Base-by-base conservation (phyloP, 2,329 filamentous ascomycete species). In the Phyllachora maydis region DNA sequence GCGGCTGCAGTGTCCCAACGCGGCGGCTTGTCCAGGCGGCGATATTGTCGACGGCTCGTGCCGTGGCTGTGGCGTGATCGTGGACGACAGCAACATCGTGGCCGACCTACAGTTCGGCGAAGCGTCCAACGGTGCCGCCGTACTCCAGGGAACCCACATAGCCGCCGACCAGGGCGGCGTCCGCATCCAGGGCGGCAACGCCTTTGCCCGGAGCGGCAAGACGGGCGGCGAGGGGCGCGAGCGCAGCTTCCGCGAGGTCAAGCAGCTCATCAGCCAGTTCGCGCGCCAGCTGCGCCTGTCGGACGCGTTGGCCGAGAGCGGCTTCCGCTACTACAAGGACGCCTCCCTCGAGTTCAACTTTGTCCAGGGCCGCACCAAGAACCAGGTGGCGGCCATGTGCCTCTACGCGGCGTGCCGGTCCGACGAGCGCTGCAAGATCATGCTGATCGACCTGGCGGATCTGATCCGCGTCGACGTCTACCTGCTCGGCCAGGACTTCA, bases 401-500 rank as follows among this genome's bases (percentile, higher is more conserved):
- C 59, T 98, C 15, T 98, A 95, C 36, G 74, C 79, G 26, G 81
- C 81, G 9, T 91, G 81, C 40, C 70, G 88, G 30, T 70, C 88
- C 30, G 67, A 74, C 25, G 68, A 78, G 30, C 65, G 67, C 20
- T 91, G 88, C 41, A 76, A 73, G 19, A 61, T 88, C 34, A 83
- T 98, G 74, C 61, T 98, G 20, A 95, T 98, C 43, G 88, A 98
- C 43, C 69, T 98, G 41, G 79, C 88, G 8, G 88, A 98, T 42
- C 60, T 85, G 29, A 53, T 59, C 26, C 63, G 65, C 52, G 67
- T 88, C 41, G 92, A 93, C 35, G 85, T 98, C 13, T 98, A 91
- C 50, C 74, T 78, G 31, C 62, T 98, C 9, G 88, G 88, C 19
- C 72, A 78, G 30, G 77, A 79, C 14, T 95, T 91, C 59, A 91